Evolutionary conservation across 2,329 filamentous ascomycete species (phyloP).

Genomic region (Cladophialophora yegresii): DNA sequence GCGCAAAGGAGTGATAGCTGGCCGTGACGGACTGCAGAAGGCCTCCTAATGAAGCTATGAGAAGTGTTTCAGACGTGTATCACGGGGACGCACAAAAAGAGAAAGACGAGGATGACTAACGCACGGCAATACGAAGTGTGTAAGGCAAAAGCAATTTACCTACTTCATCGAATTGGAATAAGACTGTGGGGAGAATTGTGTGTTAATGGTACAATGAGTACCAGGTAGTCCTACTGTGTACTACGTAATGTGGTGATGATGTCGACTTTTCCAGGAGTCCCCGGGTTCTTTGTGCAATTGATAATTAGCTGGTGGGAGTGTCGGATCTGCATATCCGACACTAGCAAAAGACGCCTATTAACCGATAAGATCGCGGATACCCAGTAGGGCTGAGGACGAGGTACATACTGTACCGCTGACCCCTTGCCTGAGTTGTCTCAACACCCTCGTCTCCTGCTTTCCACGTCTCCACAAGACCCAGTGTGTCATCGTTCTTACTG

Average conservation of each 20-base stretch:
- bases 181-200: background rate
- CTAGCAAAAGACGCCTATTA: background rate
- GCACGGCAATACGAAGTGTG: constrained; percentile 6
- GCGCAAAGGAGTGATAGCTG: background rate
- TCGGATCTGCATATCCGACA: constrained; percentile 10
- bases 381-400: background rate
- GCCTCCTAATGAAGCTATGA: background rate
- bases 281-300: background rate
- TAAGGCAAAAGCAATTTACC: constrained; percentile 4
- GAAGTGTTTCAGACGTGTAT: constrained; percentile 12
- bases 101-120: constrained; percentile 17
- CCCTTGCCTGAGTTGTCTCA: constrained; percentile 1
- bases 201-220: background rate
- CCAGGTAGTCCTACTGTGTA: background rate
- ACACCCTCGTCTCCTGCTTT: background rate
- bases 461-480: background rate
- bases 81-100: constrained; percentile 15
- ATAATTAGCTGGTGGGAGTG: background rate
- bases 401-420: background rate
- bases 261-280: background rate
- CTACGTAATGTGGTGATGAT: background rate
- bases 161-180: constrained; percentile 5
- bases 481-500: constrained; percentile 5
- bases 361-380: background rate
- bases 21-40: background rate